A percentile compares a stretch with the other conserved stretches of the same genome.
Evolutionary conservation across 1,139 yeast genomes (phyloP).

Genomic region (Nadsonia commutata): DNA sequence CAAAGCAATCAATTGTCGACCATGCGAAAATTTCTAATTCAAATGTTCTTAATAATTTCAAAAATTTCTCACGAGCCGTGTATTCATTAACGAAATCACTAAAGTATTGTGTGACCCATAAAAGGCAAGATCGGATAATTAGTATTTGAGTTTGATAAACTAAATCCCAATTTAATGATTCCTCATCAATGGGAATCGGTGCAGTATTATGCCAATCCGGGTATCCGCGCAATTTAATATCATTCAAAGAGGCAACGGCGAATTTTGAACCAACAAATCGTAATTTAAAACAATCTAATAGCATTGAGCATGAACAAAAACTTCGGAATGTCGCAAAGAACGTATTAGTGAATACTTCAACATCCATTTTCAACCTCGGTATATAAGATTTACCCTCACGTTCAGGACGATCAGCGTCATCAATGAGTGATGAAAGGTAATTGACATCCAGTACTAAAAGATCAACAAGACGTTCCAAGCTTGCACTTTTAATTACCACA

Average conservation of each 20-base stretch:
- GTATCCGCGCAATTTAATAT: constrained; percentile 6
- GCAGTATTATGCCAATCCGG: constrained; percentile 20
- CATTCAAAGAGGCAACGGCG: constrained; percentile 38
- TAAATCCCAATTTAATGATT: constrained; percentile 37
- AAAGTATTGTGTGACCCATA: constrained; percentile 61
- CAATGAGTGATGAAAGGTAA: constrained; percentile 37
- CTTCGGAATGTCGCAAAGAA: constrained; percentile 53
- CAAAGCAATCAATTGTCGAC: constrained; percentile 25
- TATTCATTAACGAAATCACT: constrained; percentile 62
- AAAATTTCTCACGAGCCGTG: constrained; percentile 43
- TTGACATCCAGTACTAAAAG: constrained; percentile 47
- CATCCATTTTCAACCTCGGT: constrained; percentile 36
- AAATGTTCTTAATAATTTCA: constrained; percentile 51
- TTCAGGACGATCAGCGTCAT: constrained; percentile 25
- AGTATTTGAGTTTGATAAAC: constrained; percentile 67
- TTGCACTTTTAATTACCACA: constrained; percentile 46
- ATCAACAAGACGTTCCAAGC: constrained; percentile 45
- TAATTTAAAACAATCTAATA: constrained; percentile 35
- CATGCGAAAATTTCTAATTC: constrained; percentile 63
- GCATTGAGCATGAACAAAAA: constrained; percentile 38
- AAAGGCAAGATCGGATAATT: constrained; percentile 59
- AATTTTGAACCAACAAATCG: constrained; percentile 46
- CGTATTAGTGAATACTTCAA: constrained; percentile 43
- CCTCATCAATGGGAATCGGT: constrained; percentile 10
- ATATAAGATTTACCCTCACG: constrained; percentile 10